Base-by-base conservation (phyloP, 1,284 basidiomycete genomes). In the Rhizoctonia solani region DNA sequence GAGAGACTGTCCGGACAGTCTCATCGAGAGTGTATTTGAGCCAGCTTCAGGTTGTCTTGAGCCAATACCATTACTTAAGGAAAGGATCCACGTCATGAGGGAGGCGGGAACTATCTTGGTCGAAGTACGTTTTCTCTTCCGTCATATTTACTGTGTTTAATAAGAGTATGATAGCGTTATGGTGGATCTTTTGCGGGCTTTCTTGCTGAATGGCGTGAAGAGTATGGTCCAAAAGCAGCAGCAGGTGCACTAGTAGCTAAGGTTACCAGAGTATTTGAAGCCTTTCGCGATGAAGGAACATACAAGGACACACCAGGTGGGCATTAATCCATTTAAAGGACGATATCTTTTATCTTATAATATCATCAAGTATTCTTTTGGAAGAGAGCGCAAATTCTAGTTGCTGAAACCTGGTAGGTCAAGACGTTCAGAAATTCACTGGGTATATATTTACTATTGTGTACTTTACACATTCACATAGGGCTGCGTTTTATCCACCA, bases 371-470 rank as follows among this genome's bases (percentile, higher is more conserved):
- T 92, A 3, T 85, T 77, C 74, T 81, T 93, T 63, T 92, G 90
- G 89, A 93, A 93, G 74, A 85, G 91, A 47, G 86, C 90, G 0
- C 91, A 93, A 69, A 93, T 93, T 65, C 81, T 93, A 30, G 87
- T 92, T 32, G 91, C 91, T 0, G 91, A 93, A 74, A 85, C 85
- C 0, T 93, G 90, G 90, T 90, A 87, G 2, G 87, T 54, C 6
- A n/a, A 8, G 41, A 27, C 13, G 6, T 61, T 42, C 25, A 41
- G 32, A 19, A 23, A 14, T 4, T 8, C 4, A 23, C 9, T 47
- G 1, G n/a, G 16, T 46, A 16, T 42, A 29, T 2, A n/a, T 50
- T 19, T 4, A 21, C 19, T 21, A n/a, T n/a, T n/a, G n/a, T n/a
- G n/a, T n/a, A n/a, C n/a, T n/a, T n/a, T n/a, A n/a, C n/a, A n/a